Percentiles rank a stretch among this genome's conserved stretches.
Evolutionary conservation across 2,329 filamentous ascomycete species (phyloP).

Genomic region (Verticillium longisporum): DNA sequence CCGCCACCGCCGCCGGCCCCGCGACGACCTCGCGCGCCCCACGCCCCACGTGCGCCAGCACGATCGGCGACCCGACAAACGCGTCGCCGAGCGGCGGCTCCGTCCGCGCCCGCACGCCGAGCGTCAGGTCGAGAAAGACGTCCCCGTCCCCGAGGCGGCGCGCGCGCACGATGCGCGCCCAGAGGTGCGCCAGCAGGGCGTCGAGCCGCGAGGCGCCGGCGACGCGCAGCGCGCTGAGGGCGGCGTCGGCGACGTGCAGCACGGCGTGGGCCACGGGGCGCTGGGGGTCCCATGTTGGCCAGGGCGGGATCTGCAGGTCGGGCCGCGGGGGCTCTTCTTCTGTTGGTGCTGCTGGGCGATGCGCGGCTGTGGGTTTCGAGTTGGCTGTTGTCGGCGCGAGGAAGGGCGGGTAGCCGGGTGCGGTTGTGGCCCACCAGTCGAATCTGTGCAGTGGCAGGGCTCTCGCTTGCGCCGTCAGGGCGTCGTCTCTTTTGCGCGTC

Average conservation of each 20-base stretch:
- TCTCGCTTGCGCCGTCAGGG: conserved; percentile 20
- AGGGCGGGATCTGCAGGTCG: conserved; percentile 19
- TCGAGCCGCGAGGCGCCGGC: conserved; percentile 30
- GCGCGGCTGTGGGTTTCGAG: conserved; percentile 13
- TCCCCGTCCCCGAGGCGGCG: conserved; percentile 20
- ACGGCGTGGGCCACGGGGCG: conserved; percentile 22
- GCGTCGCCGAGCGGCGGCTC: conserved; percentile 28
- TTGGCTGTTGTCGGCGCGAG: conserved; percentile 16
- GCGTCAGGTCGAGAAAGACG: conserved; percentile 31
- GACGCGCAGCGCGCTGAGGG: conserved; percentile 20
- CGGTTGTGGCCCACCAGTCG: conserved; percentile 35
- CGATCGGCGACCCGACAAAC: conserved; percentile 37
- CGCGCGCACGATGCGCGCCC: conserved; percentile 34
- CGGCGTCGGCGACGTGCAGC: conserved; percentile 27
- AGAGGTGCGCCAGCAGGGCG: conserved; percentile 37
- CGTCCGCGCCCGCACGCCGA: conserved; percentile 31
- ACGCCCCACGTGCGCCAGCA: conserved; percentile 26
- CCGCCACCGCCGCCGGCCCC: conserved; percentile 18
- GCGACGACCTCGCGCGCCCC: background rate
- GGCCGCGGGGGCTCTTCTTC: background rate
- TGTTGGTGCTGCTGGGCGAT: conserved; percentile 4
- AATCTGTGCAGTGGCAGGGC: conserved; percentile 36
- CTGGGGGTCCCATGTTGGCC: conserved; percentile 32
- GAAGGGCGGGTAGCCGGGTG: conserved; percentile 21
- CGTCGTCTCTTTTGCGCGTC: conserved; percentile 11